A percentile compares a stretch with the other conserved stretches of the same genome.
Conservation (phyloP, 2,329 filamentous ascomycete species). For the Pyrenophora graminea region DNA sequence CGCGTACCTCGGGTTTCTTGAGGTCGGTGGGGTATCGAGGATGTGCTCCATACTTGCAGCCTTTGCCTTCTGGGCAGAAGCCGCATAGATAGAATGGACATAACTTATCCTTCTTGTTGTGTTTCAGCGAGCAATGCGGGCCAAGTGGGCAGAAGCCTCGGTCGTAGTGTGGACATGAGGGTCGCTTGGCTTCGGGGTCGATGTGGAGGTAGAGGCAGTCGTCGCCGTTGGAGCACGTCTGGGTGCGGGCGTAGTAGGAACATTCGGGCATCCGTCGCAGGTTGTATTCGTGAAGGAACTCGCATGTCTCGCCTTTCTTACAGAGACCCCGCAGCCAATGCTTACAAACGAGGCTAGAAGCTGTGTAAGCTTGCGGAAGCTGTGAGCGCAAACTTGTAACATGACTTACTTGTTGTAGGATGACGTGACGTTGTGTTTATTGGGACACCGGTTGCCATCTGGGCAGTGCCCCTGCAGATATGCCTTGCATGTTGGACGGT, state of each 20-base stretch:
- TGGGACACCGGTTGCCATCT: constrained; percentile 79
- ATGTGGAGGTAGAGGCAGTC: constrained; percentile 94
- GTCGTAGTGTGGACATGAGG: constrained; percentile 77
- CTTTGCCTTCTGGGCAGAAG: constrained; percentile 84
- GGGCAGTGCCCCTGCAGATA: constrained; percentile 87
- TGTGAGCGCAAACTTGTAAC: background rate
- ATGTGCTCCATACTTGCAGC: constrained; percentile 80
- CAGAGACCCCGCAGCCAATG: constrained; percentile 97
- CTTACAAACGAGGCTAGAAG: constrained; percentile 80
- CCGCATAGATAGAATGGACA: constrained; percentile 89
- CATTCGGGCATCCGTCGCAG: constrained; percentile 98
- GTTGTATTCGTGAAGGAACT: constrained; percentile 99
- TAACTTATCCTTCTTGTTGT: constrained; percentile 73
- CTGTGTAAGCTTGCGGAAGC: constrained; percentile 11
- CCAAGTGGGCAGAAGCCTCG: constrained; percentile 93
- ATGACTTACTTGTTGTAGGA: constrained; percentile 66
- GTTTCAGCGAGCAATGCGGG: constrained; percentile 83
- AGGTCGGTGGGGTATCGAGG: constrained; percentile 77
- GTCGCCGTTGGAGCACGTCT: constrained; percentile 94
- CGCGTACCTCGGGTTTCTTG: constrained; percentile 60
- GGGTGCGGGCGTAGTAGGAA: constrained; percentile 91
- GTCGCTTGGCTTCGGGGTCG: constrained; percentile 72
- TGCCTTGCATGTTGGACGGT: constrained; percentile 76
- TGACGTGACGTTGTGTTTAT: constrained; percentile 70
- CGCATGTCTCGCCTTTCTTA: constrained; percentile 96